Evolutionary conservation across 306 rosid species (phyloP).

Genomic region (Arachis hypogaea): DNA sequence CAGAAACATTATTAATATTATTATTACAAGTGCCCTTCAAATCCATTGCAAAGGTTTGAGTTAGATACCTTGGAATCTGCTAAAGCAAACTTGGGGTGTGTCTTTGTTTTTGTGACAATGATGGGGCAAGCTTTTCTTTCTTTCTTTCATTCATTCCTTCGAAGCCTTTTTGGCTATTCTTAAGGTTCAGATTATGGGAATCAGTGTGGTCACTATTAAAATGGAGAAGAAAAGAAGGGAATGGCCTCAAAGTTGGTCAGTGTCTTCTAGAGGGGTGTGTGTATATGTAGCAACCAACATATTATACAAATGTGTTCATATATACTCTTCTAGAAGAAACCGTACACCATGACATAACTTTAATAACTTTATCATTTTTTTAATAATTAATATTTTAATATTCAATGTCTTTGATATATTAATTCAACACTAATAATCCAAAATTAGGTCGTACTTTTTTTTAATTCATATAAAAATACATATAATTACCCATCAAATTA

Average conservation of each 20-base stretch:
- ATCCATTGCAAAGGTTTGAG: constrained; percentile 21
- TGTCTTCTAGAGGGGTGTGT: constrained; percentile 49
- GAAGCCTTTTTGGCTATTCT: constrained; percentile 6
- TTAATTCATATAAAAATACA: no score
- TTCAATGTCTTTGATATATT: no score
- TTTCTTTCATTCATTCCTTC: constrained; percentile 20
- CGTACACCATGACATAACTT: background rate
- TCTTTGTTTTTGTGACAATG: background rate
- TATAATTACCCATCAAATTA: no score
- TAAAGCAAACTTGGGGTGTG: constrained; percentile 1
- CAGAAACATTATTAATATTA: background rate
- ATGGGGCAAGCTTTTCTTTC: background rate
- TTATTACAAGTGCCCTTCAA: background rate
- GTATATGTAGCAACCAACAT: background rate
- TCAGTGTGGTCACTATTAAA: constrained; percentile 3
- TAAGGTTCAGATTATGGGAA: constrained; percentile 13
- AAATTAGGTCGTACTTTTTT: no score
- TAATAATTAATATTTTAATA: no score
- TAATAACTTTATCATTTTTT: no score
- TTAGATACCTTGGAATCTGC: constrained; percentile 12
- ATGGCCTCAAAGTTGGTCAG: constrained; percentile 29
- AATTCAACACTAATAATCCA: no score
- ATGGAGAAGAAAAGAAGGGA: background rate
- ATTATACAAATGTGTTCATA: constrained; percentile 15
- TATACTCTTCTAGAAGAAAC: constrained; percentile 41